Percentiles rank a stretch among this genome's conserved stretches.
Conservation (phyloP, 148 eudicot species). For the Chenopodium berlandieri region DNA sequence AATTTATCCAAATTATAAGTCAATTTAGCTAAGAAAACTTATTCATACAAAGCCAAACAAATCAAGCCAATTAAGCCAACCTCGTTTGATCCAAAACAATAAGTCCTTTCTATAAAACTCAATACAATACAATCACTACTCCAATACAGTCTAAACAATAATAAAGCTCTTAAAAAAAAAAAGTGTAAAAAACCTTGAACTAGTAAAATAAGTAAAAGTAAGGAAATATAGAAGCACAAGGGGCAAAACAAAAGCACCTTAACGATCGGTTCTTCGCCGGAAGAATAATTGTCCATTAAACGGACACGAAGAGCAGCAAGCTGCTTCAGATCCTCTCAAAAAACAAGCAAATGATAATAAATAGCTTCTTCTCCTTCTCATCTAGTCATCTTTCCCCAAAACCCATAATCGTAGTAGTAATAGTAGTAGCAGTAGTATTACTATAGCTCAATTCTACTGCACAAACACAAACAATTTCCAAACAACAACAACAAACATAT, state of each 20-base stretch:
- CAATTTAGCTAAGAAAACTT: too few relatives aligned
- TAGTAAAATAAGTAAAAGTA: background rate
- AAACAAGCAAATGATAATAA: constrained; percentile 32
- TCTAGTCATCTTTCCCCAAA: constrained; percentile 22
- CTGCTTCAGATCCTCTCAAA: constrained; percentile 34
- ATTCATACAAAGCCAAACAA: too few relatives aligned
- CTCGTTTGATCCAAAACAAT: background rate
- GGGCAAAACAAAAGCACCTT: constrained; percentile 44
- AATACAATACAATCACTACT: background rate
- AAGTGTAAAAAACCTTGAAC: background rate
- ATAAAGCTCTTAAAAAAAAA: background rate
- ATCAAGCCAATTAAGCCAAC: background rate
- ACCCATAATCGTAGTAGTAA: constrained; percentile 7
- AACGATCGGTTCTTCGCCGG: constrained; percentile 74
- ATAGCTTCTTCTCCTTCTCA: constrained; percentile 22
- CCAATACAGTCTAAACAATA: background rate
- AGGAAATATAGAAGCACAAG: background rate
- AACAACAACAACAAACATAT: constrained; percentile 31
- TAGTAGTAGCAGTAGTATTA: too few relatives aligned
- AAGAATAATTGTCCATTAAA: constrained; percentile 77
- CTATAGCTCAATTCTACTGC: constrained; percentile 40
- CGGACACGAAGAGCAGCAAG: constrained; percentile 18
- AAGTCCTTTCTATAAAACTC: background rate
- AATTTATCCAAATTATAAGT: too few relatives aligned
- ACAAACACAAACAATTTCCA: constrained; percentile 32